These are phyloP conservation scores for Hymenoscyphus linearis DNA, from an alignment of 2,329 filamentous ascomycete species.

Conservation along the genomic window DNA sequence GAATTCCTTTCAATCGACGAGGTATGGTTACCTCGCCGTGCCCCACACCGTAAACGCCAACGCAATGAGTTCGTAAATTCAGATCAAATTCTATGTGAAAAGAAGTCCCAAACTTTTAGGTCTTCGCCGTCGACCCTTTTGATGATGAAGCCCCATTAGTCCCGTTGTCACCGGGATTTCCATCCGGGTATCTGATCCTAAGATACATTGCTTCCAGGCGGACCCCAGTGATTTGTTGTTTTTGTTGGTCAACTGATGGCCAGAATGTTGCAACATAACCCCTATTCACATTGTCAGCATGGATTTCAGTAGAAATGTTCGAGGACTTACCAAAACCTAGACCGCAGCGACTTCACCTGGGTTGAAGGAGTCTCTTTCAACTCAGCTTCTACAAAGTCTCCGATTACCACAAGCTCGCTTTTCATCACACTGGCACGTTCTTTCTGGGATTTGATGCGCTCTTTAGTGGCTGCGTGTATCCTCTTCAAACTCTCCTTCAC, in stretches of 20 bases:
- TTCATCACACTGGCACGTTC: slow-evolving; percentile 58
- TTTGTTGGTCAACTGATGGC: slow-evolving; percentile 19
- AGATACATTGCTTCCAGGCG: slow-evolving; percentile 29
- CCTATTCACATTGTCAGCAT: slow-evolving; percentile 24
- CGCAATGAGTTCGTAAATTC: slow-evolving; percentile 9
- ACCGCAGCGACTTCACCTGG: slow-evolving; percentile 24
- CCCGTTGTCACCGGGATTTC: slow-evolving; percentile 28
- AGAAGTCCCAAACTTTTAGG: not conserved
- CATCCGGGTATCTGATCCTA: slow-evolving; percentile 20
- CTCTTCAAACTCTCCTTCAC: slow-evolving; percentile 55
- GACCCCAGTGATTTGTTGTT: slow-evolving; percentile 14
- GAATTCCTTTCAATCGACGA: not conserved
- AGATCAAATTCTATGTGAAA: slow-evolving; percentile 3
- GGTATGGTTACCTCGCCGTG: not conserved
- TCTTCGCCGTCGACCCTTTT: not conserved
- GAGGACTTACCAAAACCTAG: slow-evolving; percentile 30
- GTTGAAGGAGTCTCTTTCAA: slow-evolving; percentile 18
- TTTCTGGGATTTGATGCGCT: slow-evolving; percentile 57
- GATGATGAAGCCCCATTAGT: slow-evolving; percentile 1
- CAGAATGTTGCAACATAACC: slow-evolving; percentile 32
- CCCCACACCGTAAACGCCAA: slow-evolving; percentile 8
- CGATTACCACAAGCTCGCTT: slow-evolving; percentile 54
- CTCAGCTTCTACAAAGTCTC: slow-evolving; percentile 51
- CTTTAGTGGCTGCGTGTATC: slow-evolving; percentile 56
- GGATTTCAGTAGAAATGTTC: not conserved